These are phyloP conservation scores for Pterocarpus macrocarpus DNA, from an alignment of 306 rosid species.

Conservation along the genomic window DNA sequence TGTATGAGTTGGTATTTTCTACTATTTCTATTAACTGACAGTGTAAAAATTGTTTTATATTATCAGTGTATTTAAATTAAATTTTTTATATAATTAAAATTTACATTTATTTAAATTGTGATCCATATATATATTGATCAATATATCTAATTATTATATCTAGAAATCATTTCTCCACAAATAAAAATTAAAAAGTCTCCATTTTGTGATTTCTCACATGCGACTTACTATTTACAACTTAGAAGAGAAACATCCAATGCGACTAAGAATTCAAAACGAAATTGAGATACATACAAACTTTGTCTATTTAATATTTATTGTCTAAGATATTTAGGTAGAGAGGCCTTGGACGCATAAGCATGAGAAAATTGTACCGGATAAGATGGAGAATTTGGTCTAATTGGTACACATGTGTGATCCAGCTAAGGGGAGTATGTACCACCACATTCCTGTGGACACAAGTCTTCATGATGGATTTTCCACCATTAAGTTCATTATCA, in stretches of 20 bases:
- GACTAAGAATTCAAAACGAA: slow-evolving; percentile 20
- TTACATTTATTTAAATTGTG: too few relatives aligned
- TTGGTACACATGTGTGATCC: slow-evolving; percentile 51
- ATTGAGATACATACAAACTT: slow-evolving; percentile 4
- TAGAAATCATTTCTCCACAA: too few relatives aligned
- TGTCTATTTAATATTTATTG: neutral
- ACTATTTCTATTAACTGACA: too few relatives aligned
- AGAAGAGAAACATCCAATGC: neutral
- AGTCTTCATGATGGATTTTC: slow-evolving; percentile 35
- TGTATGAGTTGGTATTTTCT: too few relatives aligned
- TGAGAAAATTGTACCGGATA: slow-evolving; percentile 15
- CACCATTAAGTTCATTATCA: slow-evolving; percentile 44
- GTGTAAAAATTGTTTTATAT: too few relatives aligned
- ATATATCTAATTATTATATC: too few relatives aligned
- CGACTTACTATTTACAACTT: neutral
- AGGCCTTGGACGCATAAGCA: neutral
- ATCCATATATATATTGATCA: too few relatives aligned
- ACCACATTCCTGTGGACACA: slow-evolving; percentile 49
- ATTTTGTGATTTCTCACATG: neutral
- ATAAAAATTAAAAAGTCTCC: neutral
- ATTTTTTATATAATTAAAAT: too few relatives aligned
- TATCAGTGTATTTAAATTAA: too few relatives aligned
- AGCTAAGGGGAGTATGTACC: slow-evolving; percentile 60
- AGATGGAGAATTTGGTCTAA: slow-evolving; percentile 38
- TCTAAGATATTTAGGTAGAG: slow-evolving; percentile 2